Conservation (phyloP, 306 rosid genomes). For the Begonia masoniana region DNA sequence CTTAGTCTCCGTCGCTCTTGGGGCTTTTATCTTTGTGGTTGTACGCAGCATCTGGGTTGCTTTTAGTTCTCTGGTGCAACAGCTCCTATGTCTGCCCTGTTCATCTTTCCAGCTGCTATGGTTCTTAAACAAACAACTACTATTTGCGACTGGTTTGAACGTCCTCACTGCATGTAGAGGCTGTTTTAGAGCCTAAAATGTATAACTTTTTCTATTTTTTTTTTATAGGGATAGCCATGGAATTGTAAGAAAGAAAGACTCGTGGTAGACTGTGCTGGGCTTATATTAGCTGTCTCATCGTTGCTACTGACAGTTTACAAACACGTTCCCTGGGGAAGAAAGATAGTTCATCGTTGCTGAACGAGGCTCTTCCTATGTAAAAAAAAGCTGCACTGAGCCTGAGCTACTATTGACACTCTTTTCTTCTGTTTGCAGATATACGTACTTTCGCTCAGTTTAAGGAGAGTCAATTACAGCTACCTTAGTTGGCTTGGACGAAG, state of each 20-base stretch:
- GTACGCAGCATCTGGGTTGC: slow-evolving; percentile 77
- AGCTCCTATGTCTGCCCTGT: slow-evolving; percentile 41
- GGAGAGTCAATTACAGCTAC: too few relatives aligned
- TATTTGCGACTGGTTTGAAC: too few relatives aligned
- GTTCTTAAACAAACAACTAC: slow-evolving; percentile 19
- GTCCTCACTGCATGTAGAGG: too few relatives aligned
- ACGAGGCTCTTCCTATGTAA: too few relatives aligned
- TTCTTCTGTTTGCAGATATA: too few relatives aligned
- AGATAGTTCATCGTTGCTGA: not conserved
- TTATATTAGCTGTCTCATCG: slow-evolving; percentile 45
- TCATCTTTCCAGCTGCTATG: slow-evolving; percentile 29
- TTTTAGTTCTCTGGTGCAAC: slow-evolving; percentile 80
- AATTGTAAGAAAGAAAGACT: slow-evolving; percentile 46
- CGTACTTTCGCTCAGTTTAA: too few relatives aligned
- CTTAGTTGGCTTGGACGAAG: too few relatives aligned
- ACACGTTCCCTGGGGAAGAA: slow-evolving; percentile 20
- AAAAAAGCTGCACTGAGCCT: too few relatives aligned
- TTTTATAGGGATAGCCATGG: slow-evolving; percentile 42
- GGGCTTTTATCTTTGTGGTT: slow-evolving; percentile 44
- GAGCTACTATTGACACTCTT: too few relatives aligned
- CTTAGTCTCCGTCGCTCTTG: slow-evolving; percentile 29
- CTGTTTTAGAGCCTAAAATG: not conserved
- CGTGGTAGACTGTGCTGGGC: slow-evolving; percentile 39
- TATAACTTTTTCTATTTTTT: too few relatives aligned
- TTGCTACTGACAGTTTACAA: slow-evolving; percentile 39